Base-by-base conservation (phyloP, 805 yeast species). In the Myxozyma lipomycoides region DNA sequence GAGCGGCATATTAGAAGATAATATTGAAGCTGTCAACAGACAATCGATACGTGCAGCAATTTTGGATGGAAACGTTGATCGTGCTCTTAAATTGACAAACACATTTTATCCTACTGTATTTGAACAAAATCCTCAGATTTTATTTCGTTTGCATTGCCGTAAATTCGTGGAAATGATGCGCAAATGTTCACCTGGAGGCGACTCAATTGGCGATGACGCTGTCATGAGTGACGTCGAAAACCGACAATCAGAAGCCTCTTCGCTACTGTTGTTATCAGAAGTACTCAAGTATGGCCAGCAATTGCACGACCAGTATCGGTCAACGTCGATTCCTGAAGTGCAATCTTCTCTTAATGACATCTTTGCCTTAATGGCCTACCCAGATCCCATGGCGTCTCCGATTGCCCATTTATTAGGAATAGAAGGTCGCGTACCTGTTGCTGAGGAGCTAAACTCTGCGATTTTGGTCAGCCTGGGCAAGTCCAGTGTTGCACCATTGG, bases 341-440 rank as follows among this genome's bases (percentile, higher is more conserved):
- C 68, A 66, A 26, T 65, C 67, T 5, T 67, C 68, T 51, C 60
- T 82, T 26, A 68, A 71, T 36, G 75, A 76, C 39, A 68, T 80
- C 0, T 77, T 79, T 5, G 69, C 78, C 2, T 63, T 82, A 25
- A 61, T 81, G 41, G 81, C 83, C 2, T 81, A 74, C 55, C 73
- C 73, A 7, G 69, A 79, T 46, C 83, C 83, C 0, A 49, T 52
- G 39, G 51, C 62, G 3, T 63, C 74, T 3, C 64, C 62, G 28
- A 70, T 69, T 40, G 73, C 75, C 17, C 64, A 67, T 43, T 56
- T 70, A 28, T 61, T 76, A 34, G 67, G 68, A 24, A 62, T 60
- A 9, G 65, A 65, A 7, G 75, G 75, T 45, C 63, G 72, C 17
- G 57, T 59, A 1, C 70, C 70, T 43, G 54, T 74, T 24, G 68